These are phyloP conservation scores for Pseudogymnoascus sp. DNA, from an alignment of 2,329 filamentous ascomycete species.

Conservation along the genomic window DNA sequence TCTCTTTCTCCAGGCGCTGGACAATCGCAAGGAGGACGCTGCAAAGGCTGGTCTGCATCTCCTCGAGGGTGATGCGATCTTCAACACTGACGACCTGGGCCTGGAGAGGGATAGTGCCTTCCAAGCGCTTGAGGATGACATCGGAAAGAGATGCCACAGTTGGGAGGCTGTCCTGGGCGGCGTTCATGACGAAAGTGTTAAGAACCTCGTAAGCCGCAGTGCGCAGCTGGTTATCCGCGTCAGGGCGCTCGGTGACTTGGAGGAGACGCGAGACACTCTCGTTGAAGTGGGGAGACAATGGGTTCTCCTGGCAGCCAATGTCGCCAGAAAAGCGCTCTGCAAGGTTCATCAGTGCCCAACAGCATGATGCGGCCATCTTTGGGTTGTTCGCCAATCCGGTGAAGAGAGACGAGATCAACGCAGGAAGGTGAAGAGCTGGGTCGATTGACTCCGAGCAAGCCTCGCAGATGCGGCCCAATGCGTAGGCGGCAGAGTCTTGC, in stretches of 20 bases:
- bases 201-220: conserved; percentile 97
- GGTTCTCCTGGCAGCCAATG: conserved; percentile 65
- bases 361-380: conserved; percentile 97
- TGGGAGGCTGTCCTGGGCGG: conserved; percentile 75
- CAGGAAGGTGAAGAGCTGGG: conserved; percentile 69
- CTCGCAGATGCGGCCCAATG: conserved; percentile 92
- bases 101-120: conserved; percentile 83
- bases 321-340: conserved; percentile 93
- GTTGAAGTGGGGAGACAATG: conserved; percentile 86
- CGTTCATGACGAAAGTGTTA: conserved; percentile 86
- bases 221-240: conserved; percentile 79
- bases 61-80: conserved; percentile 89
- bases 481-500: conserved; percentile 91
- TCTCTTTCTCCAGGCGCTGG: conserved; percentile 82
- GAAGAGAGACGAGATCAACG: conserved; percentile 82
- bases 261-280: conserved; percentile 81
- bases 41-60: conserved; percentile 93
- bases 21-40: conserved; percentile 90
- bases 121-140: conserved; percentile 82
- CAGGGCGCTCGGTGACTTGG: conserved; percentile 71
- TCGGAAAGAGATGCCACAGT: conserved; percentile 76
- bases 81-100: conserved; percentile 93
- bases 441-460: conserved; percentile 88
- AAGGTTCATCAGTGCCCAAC: conserved; percentile 97
- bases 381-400: conserved; percentile 80